A percentile compares a stretch with the other conserved stretches of the same genome.
Conservation (phyloP, 495 filamentous ascomycete genomes). For the Ramalina intermedia region DNA sequence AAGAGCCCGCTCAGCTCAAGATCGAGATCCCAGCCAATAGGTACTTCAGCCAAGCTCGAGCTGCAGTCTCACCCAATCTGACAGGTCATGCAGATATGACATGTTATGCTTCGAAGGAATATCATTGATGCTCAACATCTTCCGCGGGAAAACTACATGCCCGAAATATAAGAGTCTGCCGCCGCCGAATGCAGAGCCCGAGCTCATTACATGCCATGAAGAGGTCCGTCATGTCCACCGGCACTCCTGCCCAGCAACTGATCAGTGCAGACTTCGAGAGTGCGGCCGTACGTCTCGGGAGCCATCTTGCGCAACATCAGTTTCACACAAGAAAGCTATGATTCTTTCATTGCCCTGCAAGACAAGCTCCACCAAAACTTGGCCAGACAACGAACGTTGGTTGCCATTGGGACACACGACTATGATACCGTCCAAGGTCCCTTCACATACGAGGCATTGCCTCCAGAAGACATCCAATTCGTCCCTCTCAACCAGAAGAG, state of each 20-base stretch:
- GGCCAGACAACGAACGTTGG: constrained; percentile 79
- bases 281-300: constrained; percentile 74
- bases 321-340: constrained; percentile 81
- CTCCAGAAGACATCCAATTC: constrained; percentile 88
- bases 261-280: constrained; percentile 45
- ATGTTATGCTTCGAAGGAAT: constrained; percentile 98
- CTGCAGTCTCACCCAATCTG: constrained; percentile 14
- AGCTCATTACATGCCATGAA: constrained; percentile 64
- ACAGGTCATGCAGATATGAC: constrained; percentile 55
- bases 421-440: constrained; percentile 86
- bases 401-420: constrained; percentile 94
- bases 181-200: constrained; percentile 55
- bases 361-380: constrained; percentile 97
- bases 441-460: constrained; percentile 88
- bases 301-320: constrained; percentile 80
- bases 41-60: constrained; percentile 20
- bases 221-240: constrained; percentile 31
- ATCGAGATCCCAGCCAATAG: constrained; percentile 97
- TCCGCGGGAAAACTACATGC: constrained; percentile 54
- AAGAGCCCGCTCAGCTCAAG: constrained; percentile 85
- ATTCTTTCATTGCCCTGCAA: constrained; percentile 94
- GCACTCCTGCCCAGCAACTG: neutral
- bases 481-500: constrained; percentile 79
- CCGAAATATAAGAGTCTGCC: constrained; percentile 66
- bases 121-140: constrained; percentile 88